Evolutionary conservation across 495 filamentous ascomycete species (phyloP), one percentile per base, ranked within the genome.

Genomic region (Hyphodiscus hymeniophilus): DNA sequence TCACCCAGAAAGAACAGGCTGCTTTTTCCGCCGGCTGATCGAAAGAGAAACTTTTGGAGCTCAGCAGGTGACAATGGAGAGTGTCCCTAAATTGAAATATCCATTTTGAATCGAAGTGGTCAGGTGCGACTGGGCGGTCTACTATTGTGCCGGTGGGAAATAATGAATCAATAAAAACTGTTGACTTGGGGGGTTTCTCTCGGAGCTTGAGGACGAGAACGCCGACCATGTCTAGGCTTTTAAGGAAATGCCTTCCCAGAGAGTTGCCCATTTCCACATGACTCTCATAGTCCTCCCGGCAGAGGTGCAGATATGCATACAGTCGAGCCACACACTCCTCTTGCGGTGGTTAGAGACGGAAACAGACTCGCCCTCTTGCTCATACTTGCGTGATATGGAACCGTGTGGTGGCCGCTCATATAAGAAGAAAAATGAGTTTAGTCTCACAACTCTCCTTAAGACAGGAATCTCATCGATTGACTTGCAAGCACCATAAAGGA

Each of bases 31-130:
- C 70, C 70, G 1, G 75, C 77, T 7, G 76, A 76, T 62, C 81
- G 72, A 33, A 63, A 75, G 3, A 84, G 57, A 18, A 82, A 60
- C 48, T 82, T 82, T 50, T 84, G 80, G 44, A 80, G 81, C 18
- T 76, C 77, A 3, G 80, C 83, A 7, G 80, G 80, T 3, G 74
- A 80, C 54, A 82, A 84, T 84, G 70, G 83, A 84, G 7, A 84
- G 65, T 2, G 77, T 78, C 55, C 83, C 80, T 52, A 52, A 66
- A 45, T 63, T 68, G n/a, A 3, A 79, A 81, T 58, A 66, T 64
- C 53, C 64, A 73, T 42, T 53, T 54, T 34, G 65, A 60, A 44
- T 77, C 73, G 45, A 72, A 72, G 50, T 76, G 66, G 52, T 75
- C 69, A 33, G 40, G 48, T 16, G 34, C 45, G 42, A 49, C 36